phyloP scores from a whole-genome alignment of 2,329 filamentous ascomycete species.

The Capronia coronata region DNA sequence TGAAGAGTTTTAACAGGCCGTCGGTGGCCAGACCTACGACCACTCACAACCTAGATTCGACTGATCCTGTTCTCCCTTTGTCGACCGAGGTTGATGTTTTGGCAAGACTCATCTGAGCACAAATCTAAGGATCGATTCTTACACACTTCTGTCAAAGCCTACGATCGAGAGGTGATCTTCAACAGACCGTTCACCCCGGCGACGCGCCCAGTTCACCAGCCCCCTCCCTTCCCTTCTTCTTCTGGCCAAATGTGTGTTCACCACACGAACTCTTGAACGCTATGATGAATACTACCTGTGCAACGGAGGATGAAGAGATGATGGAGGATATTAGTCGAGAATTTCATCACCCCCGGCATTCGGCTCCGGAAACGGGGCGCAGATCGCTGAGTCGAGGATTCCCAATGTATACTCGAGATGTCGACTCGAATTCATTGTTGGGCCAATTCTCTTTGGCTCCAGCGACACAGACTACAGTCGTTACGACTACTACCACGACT shows the following conservation, averaged over 20 bases:
- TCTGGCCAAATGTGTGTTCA: constrained; percentile 10
- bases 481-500: constrained; percentile 89
- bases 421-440: constrained; percentile 39
- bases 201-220: constrained; percentile 3
- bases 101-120: neutral
- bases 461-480: constrained; percentile 58
- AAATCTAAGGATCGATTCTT: neutral
- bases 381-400: constrained; percentile 14
- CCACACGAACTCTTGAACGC: neutral
- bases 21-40: neutral
- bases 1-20: neutral
- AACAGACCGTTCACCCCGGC: neutral
- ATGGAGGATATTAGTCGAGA: constrained; percentile 18
- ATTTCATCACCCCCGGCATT: constrained; percentile 28
- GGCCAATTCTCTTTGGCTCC: constrained; percentile 58
- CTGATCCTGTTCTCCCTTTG: neutral
- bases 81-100: neutral
- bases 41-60: neutral
- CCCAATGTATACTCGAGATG: constrained; percentile 24
- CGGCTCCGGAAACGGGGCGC: neutral
- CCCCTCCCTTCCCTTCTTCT: neutral
- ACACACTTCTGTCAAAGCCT: too few species aligned
- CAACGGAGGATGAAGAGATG: constrained; percentile 18
- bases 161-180: too few species aligned
- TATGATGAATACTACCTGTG: constrained; percentile 2